Evolutionary conservation across 768 basidiomycete genomes (phyloP), one percentile per base, ranked within the genome.

Genomic region (Lentinula aciculospora): DNA sequence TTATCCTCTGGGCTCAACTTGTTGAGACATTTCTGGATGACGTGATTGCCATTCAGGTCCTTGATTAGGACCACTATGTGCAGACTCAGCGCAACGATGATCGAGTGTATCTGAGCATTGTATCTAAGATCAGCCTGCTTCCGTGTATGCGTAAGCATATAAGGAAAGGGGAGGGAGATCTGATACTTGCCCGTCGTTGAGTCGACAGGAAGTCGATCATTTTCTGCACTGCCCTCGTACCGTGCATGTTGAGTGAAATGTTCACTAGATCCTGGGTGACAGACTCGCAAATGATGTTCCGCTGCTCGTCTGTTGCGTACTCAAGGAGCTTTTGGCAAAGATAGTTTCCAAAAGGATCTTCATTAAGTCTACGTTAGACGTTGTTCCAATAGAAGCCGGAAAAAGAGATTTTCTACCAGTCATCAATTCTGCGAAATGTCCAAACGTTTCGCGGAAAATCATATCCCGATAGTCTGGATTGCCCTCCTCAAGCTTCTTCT

Each of bases 121-220:
- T 87, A 92, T 76, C 85, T 77, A 69, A 81, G 80, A 80, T 92
- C 88, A 81, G 88, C 80, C 88, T 91, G 80, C 66, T 72, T 59
- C 70, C n/a, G n/a, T n/a, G n/a, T n/a, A n/a, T 71, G 65, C 65
- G 7, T 57, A 65, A 64, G 82, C 85, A 71, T 85, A 80, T 78
- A 75, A 71, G 69, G 74, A 76, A 71, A 70, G 63, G 64, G 63
- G 49, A 57, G 64, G 61, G 64, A 61, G 62, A 68, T 67, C 56
- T 48, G 59, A 61, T 83, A n/a, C 87, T 81, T 76, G 78, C 92
- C 89, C 94, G 93, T 68, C 97, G 79, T 66, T 92, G 86, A 55
- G 92, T 94, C 19, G 95, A 96, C 68, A 99, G 75, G 79, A 97
- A 98, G 72, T 99, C 97, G 61, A 99, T 97, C 96, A 98, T 98